phyloP scores from a whole-genome alignment of 176 grass and related monocot genomes.

The Saccharum spontaneum region DNA sequence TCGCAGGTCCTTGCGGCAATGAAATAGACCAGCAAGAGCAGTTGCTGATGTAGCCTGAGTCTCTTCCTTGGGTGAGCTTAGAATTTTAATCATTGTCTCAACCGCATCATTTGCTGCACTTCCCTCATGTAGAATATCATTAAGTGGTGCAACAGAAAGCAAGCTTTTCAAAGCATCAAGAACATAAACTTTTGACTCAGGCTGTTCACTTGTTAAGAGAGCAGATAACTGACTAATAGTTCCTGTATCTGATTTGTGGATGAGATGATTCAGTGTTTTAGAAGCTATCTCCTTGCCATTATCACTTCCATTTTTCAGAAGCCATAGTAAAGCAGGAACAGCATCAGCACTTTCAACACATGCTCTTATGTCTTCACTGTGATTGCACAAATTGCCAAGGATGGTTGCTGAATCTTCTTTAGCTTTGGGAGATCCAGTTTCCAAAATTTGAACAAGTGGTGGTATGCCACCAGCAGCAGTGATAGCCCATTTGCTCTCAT shows the following conservation, averaged over 20 bases:
- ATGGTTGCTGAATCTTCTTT: constrained; percentile 99
- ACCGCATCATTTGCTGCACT: constrained; percentile 95
- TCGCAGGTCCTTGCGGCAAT: constrained; percentile 89
- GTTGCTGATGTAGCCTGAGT: constrained; percentile 97
- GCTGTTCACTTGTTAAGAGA: constrained; percentile 92
- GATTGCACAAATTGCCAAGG: constrained; percentile 98
- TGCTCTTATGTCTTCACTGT: constrained; percentile 99
- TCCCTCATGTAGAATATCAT: constrained; percentile 98
- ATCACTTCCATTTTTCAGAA: constrained; percentile 99
- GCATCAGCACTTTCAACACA: constrained; percentile 99
- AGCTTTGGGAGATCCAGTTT: constrained; percentile 96
- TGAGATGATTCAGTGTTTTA: constrained; percentile 97
- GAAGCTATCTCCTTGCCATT: constrained; percentile 99
- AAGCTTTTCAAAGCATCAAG: constrained; percentile 95
- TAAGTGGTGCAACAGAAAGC: constrained; percentile 91
- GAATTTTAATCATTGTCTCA: constrained; percentile 99
- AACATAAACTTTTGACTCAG: constrained; percentile 97
- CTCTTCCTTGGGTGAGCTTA: constrained; percentile 82
- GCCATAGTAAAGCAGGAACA: constrained; percentile 97
- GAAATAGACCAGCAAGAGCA: constrained; percentile 87
- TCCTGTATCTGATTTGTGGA: constrained; percentile 98
- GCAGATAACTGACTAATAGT: constrained; percentile 96
- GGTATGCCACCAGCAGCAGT: constrained; percentile 99
- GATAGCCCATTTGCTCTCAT: constrained; percentile 99
- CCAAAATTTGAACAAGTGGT: constrained; percentile 99